These are phyloP conservation scores for Zanthoxylum bungeanum DNA, from an alignment of 345 rosid species.

Conservation along the genomic window DNA sequence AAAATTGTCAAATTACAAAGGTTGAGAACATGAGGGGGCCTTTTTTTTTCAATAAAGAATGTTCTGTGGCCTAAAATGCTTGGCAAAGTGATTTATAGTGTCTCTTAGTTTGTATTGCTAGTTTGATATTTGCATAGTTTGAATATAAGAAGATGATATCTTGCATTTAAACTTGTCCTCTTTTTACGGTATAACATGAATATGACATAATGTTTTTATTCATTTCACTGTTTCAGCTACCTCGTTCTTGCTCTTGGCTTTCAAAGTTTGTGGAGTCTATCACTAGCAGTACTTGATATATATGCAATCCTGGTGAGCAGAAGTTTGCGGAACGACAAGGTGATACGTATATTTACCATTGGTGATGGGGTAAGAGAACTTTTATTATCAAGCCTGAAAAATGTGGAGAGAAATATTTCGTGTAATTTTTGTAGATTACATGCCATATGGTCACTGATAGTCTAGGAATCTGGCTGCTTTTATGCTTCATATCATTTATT, in stretches of 20 bases:
- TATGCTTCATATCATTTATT: not conserved
- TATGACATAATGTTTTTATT: not conserved
- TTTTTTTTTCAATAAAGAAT: not conserved
- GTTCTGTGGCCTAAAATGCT: not conserved
- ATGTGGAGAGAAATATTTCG: not conserved
- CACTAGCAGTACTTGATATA: constrained; percentile 52
- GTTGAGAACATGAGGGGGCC: too few species aligned
- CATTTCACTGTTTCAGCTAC: constrained; percentile 44
- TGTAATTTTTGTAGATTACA: not conserved
- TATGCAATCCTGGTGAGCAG: constrained; percentile 69
- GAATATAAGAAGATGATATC: not conserved
- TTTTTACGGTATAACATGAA: not conserved
- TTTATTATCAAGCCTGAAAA: constrained; percentile 5
- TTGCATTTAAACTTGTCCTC: not conserved
- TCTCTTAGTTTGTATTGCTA: not conserved
- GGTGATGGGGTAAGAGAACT: constrained; percentile 74
- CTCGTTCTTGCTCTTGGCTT: constrained; percentile 64
- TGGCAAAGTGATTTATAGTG: not conserved
- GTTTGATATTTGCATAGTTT: not conserved
- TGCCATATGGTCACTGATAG: not conserved
- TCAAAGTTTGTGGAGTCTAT: constrained; percentile 79
- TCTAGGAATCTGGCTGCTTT: not conserved
- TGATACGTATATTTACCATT: constrained; percentile 49
- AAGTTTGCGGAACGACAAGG: constrained; percentile 46
- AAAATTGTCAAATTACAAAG: not conserved